Conservation (phyloP, 306 rosid species). For the Phaseolus lunatus region DNA sequence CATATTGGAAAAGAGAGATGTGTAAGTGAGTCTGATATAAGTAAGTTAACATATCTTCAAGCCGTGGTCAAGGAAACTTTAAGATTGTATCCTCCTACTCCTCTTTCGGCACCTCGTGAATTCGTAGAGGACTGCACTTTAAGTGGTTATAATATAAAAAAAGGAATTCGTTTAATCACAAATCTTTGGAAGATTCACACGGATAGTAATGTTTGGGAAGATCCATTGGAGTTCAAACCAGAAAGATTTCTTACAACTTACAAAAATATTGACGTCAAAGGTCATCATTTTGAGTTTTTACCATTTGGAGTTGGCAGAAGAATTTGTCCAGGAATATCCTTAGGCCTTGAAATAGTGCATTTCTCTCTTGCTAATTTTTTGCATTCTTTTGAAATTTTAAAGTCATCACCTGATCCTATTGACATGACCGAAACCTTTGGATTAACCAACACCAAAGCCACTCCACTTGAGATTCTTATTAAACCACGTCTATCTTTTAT, state of each 20-base stretch:
- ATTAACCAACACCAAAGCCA: background rate
- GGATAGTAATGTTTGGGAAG: background rate
- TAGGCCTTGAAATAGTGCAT: background rate
- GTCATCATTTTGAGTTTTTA: slow-evolving; percentile 38
- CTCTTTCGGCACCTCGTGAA: background rate
- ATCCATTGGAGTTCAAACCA: slow-evolving; percentile 23
- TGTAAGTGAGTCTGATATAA: slow-evolving; percentile 15
- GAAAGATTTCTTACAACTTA: slow-evolving; percentile 45
- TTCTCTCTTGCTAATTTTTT: background rate
- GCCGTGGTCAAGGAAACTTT: background rate
- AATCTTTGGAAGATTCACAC: background rate
- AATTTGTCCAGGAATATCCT: background rate
- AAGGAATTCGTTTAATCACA: background rate
- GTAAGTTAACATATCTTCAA: background rate
- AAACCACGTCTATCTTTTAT: background rate
- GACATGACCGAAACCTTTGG: background rate
- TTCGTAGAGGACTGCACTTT: background rate
- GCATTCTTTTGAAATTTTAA: background rate
- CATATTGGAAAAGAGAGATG: slow-evolving; percentile 26
- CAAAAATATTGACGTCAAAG: slow-evolving; percentile 37
- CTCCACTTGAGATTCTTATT: background rate
- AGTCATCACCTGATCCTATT: background rate
- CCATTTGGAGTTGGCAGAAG: slow-evolving; percentile 31
- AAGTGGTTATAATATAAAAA: background rate
- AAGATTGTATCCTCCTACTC: background rate